phyloP scores from a whole-genome alignment of 192 early-diverging fungal species.

The Thamnidium elegans region DNA sequence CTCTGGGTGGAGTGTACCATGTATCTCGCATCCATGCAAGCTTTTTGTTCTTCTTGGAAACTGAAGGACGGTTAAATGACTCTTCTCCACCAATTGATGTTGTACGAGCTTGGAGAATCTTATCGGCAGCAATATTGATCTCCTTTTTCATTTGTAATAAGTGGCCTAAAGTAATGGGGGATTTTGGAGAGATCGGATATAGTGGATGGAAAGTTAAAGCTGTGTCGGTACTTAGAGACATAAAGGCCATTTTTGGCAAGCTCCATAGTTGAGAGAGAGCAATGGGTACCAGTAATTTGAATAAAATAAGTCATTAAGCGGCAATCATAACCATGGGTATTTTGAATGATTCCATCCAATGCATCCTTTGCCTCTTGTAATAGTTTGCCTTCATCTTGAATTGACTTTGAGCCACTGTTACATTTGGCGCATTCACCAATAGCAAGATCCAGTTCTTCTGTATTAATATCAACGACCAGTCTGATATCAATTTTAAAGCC shows the following conservation, averaged over 20 bases:
- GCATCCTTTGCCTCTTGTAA: conserved; percentile 22
- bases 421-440: conserved; percentile 20
- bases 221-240: conserved; percentile 22
- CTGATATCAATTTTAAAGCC: conserved; percentile 21
- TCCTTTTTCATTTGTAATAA: conserved; percentile 27
- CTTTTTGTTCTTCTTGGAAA: conserved; percentile 21
- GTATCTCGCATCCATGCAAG: conserved; percentile 18
- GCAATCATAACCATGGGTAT: conserved; percentile 18
- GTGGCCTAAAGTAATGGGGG: conserved; percentile 19
- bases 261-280: conserved; percentile 24
- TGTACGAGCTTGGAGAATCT: conserved; percentile 18
- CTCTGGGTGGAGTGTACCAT: conserved; percentile 15
- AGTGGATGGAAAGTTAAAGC: conserved; percentile 24
- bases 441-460: conserved; percentile 20
- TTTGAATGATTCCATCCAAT: conserved; percentile 26
- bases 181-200: conserved; percentile 24
- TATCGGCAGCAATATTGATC: conserved; percentile 23
- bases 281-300: conserved; percentile 24
- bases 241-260: conserved; percentile 22
- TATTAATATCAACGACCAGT: conserved; percentile 20
- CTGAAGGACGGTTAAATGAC: conserved; percentile 21
- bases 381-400: conserved; percentile 18
- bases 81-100: conserved; percentile 25
- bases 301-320: conserved; percentile 22
- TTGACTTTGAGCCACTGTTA: conserved; percentile 15